Conservation (phyloP, 352 stramenopile genomes). For the Phytophthora tentaculata region DNA sequence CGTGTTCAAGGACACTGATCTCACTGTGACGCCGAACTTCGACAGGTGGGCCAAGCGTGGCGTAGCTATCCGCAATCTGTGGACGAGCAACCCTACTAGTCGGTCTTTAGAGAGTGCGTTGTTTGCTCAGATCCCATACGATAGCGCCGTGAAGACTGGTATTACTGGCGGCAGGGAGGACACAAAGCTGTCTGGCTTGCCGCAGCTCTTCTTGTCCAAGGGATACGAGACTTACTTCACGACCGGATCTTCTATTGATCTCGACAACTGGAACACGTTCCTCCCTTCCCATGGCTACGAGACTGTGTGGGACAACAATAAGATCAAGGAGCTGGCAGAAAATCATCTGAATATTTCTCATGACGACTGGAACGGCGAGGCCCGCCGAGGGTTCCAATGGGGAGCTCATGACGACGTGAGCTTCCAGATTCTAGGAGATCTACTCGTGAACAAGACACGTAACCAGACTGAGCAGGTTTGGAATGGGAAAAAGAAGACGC, state of each 20-base stretch:
- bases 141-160: slow-evolving; percentile 41
- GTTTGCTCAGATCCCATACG: slow-evolving; percentile 56
- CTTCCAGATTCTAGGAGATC: slow-evolving; percentile 51
- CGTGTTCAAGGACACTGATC: slow-evolving; percentile 31
- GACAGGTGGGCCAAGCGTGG: slow-evolving; percentile 57
- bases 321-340: slow-evolving; percentile 48
- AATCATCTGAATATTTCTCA: slow-evolving; percentile 35
- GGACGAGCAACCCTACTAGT: slow-evolving; percentile 63
- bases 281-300: slow-evolving; percentile 60
- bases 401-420: slow-evolving; percentile 60
- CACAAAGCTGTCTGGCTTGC: slow-evolving; percentile 46
- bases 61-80: slow-evolving; percentile 65
- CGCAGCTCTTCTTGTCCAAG: slow-evolving; percentile 56
- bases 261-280: slow-evolving; percentile 61
- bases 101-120: slow-evolving; percentile 60
- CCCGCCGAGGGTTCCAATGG: slow-evolving; percentile 34
- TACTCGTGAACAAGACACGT: slow-evolving; percentile 53
- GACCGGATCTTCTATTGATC: slow-evolving; percentile 44
- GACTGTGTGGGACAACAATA: slow-evolving; percentile 38
- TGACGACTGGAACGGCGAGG: slow-evolving; percentile 34
- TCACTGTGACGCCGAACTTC: slow-evolving; percentile 59
- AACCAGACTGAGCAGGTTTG: slow-evolving; percentile 29
- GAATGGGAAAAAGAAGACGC: slow-evolving; percentile 32
- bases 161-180: slow-evolving; percentile 34
- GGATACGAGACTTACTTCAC: slow-evolving; percentile 61